Conservation (phyloP, 2,329 filamentous ascomycete species). For the Fusarium sp. region DNA sequence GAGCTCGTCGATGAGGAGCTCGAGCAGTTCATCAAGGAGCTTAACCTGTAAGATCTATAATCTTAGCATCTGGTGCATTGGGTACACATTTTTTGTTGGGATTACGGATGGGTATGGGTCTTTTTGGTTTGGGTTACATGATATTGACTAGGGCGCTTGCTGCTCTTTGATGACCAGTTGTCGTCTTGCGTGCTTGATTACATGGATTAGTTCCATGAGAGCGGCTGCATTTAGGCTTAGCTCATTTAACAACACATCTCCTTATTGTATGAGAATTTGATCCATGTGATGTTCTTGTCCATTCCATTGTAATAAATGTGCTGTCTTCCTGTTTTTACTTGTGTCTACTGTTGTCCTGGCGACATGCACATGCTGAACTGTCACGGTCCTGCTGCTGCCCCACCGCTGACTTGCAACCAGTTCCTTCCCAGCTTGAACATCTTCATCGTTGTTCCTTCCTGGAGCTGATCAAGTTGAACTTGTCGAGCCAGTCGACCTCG, state of each 20-base stretch:
- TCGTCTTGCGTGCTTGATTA: slow-evolving; percentile 36
- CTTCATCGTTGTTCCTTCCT: slow-evolving; percentile 6
- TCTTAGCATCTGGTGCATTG: slow-evolving; percentile 46
- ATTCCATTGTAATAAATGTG: neutral
- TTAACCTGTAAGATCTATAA: slow-evolving; percentile 56
- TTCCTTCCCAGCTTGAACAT: slow-evolving; percentile 17
- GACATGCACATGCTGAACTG: too few relatives aligned
- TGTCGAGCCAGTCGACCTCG: neutral
- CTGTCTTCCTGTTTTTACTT: neutral
- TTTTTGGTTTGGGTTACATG: slow-evolving; percentile 52
- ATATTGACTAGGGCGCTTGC: slow-evolving; percentile 40
- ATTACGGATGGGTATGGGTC: slow-evolving; percentile 45
- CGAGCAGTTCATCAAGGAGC: slow-evolving; percentile 71
- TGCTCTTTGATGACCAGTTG: slow-evolving; percentile 36
- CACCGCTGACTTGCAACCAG: slow-evolving; percentile 4
- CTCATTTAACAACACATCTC: slow-evolving; percentile 42
- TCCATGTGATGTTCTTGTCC: neutral
- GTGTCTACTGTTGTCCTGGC: neutral
- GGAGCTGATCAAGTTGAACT: rapidly evolving
- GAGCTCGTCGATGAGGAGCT: slow-evolving; percentile 74
- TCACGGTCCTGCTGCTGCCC: neutral
- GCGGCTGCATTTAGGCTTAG: slow-evolving; percentile 26
- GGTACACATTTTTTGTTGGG: slow-evolving; percentile 47
- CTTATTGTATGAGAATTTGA: slow-evolving; percentile 22
- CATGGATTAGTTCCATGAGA: slow-evolving; percentile 33